Conservation (phyloP, 1,284 basidiomycete genomes). For the Microbotryum intermedium region DNA sequence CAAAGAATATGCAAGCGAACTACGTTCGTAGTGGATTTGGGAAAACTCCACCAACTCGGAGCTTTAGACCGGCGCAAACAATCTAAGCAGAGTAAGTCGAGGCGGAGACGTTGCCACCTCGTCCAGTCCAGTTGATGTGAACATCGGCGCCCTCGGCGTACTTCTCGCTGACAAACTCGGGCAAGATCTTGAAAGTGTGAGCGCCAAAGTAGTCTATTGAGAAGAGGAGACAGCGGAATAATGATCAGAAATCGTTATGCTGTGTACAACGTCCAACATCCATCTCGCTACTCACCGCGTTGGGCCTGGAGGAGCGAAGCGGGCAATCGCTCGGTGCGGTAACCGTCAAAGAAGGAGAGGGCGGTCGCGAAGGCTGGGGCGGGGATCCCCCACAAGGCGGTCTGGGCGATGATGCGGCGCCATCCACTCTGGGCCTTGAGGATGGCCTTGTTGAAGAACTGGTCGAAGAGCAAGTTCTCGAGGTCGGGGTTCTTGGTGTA, state of each 20-base stretch:
- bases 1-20: no score
- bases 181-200: slow-evolving; percentile 85
- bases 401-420: slow-evolving; percentile 94
- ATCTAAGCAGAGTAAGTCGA: slow-evolving; percentile 77
- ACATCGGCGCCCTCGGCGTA: slow-evolving; percentile 77
- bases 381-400: slow-evolving; percentile 94
- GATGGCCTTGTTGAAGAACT: slow-evolving; percentile 92
- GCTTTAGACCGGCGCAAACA: not conserved
- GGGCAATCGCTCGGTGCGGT: slow-evolving; percentile 74
- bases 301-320: slow-evolving; percentile 89
- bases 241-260: not conserved
- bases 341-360: slow-evolving; percentile 98
- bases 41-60: not conserved
- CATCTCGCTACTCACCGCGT: slow-evolving; percentile 47
- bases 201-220: slow-evolving; percentile 76
- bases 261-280: not conserved
- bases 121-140: slow-evolving; percentile 50
- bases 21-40: no score
- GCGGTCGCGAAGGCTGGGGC: slow-evolving; percentile 90
- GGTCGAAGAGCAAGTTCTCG: slow-evolving; percentile 90
- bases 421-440: slow-evolving; percentile 95
- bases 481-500: slow-evolving; percentile 79
- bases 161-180: slow-evolving; percentile 75
- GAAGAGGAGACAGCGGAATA: no score
- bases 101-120: slow-evolving; percentile 86